These are phyloP conservation scores for Nothomitra cinnamomea DNA, from an alignment of 2,329 filamentous ascomycete genomes.

Conservation along the genomic window DNA sequence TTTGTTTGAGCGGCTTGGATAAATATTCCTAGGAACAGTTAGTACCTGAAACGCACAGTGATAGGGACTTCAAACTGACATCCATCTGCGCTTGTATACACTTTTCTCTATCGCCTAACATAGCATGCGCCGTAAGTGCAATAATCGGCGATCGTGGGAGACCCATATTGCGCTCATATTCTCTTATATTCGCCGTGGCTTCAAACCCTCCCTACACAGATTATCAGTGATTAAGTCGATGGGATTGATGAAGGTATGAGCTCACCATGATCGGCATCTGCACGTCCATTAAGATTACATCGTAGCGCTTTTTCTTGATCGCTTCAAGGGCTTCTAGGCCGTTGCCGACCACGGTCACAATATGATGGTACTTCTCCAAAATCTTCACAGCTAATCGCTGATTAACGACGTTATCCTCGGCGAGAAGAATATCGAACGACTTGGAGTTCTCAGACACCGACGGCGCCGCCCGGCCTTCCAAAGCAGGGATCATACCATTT, in stretches of 20 bases:
- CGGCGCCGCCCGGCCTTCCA: slow-evolving; percentile 84
- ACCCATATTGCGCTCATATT: slow-evolving; percentile 73
- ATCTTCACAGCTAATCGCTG: slow-evolving; percentile 94
- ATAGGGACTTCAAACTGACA: slow-evolving; percentile 16
- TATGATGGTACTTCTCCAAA: slow-evolving; percentile 88
- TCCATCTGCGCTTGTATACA: slow-evolving; percentile 99
- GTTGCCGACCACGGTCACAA: slow-evolving; percentile 85
- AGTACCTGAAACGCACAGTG: background rate
- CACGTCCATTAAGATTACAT: slow-evolving; percentile 97
- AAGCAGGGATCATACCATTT: slow-evolving; percentile 87
- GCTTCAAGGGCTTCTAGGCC: slow-evolving; percentile 83
- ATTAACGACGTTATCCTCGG: slow-evolving; percentile 95
- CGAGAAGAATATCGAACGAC: slow-evolving; percentile 86
- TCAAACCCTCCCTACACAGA: slow-evolving; percentile 68
- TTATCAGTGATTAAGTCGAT: slow-evolving; percentile 21
- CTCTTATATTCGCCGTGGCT: slow-evolving; percentile 87
- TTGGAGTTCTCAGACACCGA: slow-evolving; percentile 85
- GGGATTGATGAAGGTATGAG: slow-evolving; percentile 2
- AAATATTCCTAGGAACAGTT: slow-evolving; percentile 52
- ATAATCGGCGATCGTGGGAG: slow-evolving; percentile 85
- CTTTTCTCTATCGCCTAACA: slow-evolving; percentile 96
- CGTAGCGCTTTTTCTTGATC: slow-evolving; percentile 83
- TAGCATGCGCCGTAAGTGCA: slow-evolving; percentile 89
- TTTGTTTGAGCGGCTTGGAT: slow-evolving; percentile 90
- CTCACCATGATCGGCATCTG: slow-evolving; percentile 98